Evolutionary conservation across 2,329 filamentous ascomycete species (phyloP).

Genomic region (Penicillium verrucosum): DNA sequence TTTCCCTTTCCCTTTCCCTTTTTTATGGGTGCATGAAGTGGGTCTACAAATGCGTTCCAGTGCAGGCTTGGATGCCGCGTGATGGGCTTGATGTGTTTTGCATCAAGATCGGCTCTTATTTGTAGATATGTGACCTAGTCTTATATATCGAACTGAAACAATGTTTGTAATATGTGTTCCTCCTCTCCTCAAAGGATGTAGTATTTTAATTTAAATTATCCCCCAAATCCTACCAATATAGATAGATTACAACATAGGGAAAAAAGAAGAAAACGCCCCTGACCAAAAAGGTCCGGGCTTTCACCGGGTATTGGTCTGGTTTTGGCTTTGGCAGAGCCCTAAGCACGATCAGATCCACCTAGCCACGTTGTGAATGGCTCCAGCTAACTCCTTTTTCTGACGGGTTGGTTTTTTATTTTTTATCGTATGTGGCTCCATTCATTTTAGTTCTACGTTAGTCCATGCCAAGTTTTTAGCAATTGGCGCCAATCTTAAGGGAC

Average conservation of each 20-base stretch:
- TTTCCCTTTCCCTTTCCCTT: background rate
- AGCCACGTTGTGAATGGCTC: conserved; percentile 29
- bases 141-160: too few species aligned
- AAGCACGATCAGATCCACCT: conserved; percentile 28
- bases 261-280: background rate
- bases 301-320: conserved; percentile 7
- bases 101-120: conserved; percentile 4
- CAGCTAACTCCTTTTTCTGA: conserved; percentile 13
- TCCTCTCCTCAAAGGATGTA: too few species aligned
- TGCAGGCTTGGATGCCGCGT: conserved; percentile 16
- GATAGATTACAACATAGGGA: background rate
- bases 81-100: conserved; percentile 16
- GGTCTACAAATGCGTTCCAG: conserved; percentile 19
- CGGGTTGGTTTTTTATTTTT: background rate
- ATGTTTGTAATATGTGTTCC: background rate
- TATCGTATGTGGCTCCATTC: background rate
- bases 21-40: conserved; percentile 20
- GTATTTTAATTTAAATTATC: background rate
- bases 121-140: too few species aligned
- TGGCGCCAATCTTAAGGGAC: conserved; percentile 2
- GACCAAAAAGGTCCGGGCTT: conserved; percentile 6
- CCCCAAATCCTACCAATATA: background rate
- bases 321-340: conserved; percentile 22
- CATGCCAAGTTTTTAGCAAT: conserved; percentile 7
- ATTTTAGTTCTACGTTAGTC: conserved; percentile 7